Percentiles rank a stretch among this genome's conserved stretches.
Conservation (phyloP, 2,329 filamentous ascomycete genomes). For the Leptographium procerum region DNA sequence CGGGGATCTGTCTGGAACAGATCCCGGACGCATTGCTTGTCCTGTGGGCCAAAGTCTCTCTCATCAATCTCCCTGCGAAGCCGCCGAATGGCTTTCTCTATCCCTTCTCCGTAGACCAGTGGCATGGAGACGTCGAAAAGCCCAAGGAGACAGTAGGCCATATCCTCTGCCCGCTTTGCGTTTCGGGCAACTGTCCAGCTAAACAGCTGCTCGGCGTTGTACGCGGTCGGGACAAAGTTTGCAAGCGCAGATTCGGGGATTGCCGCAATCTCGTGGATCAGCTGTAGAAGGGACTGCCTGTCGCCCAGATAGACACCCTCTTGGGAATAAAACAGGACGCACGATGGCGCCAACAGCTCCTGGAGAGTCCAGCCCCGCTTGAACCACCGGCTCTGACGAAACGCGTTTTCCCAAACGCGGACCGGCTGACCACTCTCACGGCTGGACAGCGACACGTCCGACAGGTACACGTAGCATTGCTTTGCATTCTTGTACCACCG, state of each 20-base stretch:
- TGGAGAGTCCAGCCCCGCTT: too few species aligned
- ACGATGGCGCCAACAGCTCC: constrained; percentile 12
- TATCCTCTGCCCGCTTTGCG: neutral
- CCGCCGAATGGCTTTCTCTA: neutral
- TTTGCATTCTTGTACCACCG: constrained; percentile 14
- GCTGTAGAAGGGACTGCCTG: constrained; percentile 6
- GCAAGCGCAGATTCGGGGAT: neutral
- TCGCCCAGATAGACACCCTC: constrained; percentile 8
- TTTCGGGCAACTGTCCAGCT: constrained; percentile 2
- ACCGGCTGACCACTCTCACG: neutral
- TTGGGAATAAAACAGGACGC: constrained; percentile 10
- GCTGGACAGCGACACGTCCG: constrained; percentile 7
- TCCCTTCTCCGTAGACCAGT: neutral
- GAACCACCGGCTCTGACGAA: constrained; percentile 11
- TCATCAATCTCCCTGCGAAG: neutral
- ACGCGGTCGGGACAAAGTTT: neutral
- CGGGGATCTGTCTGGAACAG: constrained; percentile 11
- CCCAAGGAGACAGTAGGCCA: neutral
- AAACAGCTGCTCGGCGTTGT: neutral
- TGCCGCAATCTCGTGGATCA: neutral
- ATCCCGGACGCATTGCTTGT: neutral
- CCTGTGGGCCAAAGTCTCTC: constrained; percentile 24
- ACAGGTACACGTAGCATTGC: constrained; percentile 14
- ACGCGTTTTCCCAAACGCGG: neutral
- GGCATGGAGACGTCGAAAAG: neutral